phyloP scores from a whole-genome alignment of 306 rosid species.

The Geum urbanum region DNA sequence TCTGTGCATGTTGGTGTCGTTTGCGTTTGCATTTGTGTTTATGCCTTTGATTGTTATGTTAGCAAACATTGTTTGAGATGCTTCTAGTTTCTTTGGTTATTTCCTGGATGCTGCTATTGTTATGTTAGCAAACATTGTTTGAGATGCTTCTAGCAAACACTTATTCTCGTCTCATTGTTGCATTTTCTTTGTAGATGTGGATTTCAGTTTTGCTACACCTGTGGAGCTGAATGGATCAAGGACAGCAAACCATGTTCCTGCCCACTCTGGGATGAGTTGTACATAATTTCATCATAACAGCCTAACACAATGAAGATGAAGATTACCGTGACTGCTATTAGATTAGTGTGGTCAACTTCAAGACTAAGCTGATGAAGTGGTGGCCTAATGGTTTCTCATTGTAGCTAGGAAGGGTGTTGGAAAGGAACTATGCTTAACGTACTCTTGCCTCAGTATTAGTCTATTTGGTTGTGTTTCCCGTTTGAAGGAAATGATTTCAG shows the following conservation, averaged over 20 bases:
- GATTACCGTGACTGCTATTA: not conserved
- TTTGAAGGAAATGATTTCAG: no score
- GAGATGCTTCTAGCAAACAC: not conserved
- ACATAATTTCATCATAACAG: not conserved
- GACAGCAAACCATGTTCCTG: constrained; percentile 57
- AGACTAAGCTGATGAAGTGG: not conserved
- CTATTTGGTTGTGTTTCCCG: no score
- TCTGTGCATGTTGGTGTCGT: not conserved
- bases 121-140: no score
- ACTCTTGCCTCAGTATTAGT: no score
- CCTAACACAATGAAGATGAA: not conserved
- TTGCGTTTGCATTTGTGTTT: not conserved
- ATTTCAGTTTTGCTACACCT: constrained; percentile 63
- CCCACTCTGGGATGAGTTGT: constrained; percentile 62
- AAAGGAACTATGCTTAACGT: no score
- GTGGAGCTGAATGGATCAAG: constrained; percentile 85
- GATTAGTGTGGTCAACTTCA: not conserved
- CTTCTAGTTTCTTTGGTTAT: not conserved
- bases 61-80: not conserved
- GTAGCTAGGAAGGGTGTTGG: no score
- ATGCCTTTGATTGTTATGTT: not conserved
- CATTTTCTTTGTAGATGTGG: constrained; percentile 53
- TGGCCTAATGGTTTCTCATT: not conserved
- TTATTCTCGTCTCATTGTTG: constrained; percentile 1
- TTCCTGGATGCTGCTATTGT: not conserved